These are phyloP conservation scores for Athelia sp. DNA, from an alignment of 1,284 basidiomycete genomes.

Conservation along the genomic window DNA sequence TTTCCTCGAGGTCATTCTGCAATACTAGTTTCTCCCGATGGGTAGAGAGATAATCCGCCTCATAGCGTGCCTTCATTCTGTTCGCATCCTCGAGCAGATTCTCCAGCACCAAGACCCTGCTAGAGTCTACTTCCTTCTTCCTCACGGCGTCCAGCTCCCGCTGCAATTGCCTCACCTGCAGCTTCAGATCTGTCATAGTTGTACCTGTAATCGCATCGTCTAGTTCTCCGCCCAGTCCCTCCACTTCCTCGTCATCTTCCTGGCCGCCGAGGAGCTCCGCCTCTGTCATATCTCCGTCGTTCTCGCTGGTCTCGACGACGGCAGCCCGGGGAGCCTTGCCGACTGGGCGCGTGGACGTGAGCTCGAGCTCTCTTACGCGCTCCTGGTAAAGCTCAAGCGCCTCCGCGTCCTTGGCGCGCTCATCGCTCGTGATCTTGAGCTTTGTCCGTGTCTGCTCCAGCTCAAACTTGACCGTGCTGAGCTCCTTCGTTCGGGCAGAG, in stretches of 20 bases:
- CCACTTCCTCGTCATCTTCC: slow-evolving; percentile 36
- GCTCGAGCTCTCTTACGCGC: slow-evolving; percentile 85
- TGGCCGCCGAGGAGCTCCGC: slow-evolving; percentile 33
- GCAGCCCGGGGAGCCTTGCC: slow-evolving; percentile 14
- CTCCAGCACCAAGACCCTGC: slow-evolving; percentile 78
- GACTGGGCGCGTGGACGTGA: slow-evolving; percentile 46
- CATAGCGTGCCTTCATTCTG: slow-evolving; percentile 85
- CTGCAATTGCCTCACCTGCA: slow-evolving; percentile 80
- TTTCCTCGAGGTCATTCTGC: slow-evolving; percentile 83
- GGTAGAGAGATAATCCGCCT: slow-evolving; percentile 81
- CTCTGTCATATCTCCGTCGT: slow-evolving; percentile 32
- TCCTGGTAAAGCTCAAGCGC: slow-evolving; percentile 89
- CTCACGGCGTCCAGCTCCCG: slow-evolving; percentile 74
- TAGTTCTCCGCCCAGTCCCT: slow-evolving; percentile 79
- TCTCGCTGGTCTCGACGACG: slow-evolving; percentile 16
- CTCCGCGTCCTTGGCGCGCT: slow-evolving; percentile 77
- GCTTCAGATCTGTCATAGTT: slow-evolving; percentile 88
- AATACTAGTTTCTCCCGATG: slow-evolving; percentile 82
- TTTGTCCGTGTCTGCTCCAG: slow-evolving; percentile 71
- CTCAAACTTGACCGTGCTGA: slow-evolving; percentile 69
- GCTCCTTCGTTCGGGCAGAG: slow-evolving; percentile 62
- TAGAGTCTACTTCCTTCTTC: slow-evolving; percentile 73
- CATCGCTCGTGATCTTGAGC: slow-evolving; percentile 64
- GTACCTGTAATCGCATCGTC: slow-evolving; percentile 80
- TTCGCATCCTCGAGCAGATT: slow-evolving; percentile 89